Evolutionary conservation across 2,329 filamentous ascomycete species (phyloP), one percentile per base, ranked within the genome.

Genomic region (Colletotrichum sojae): DNA sequence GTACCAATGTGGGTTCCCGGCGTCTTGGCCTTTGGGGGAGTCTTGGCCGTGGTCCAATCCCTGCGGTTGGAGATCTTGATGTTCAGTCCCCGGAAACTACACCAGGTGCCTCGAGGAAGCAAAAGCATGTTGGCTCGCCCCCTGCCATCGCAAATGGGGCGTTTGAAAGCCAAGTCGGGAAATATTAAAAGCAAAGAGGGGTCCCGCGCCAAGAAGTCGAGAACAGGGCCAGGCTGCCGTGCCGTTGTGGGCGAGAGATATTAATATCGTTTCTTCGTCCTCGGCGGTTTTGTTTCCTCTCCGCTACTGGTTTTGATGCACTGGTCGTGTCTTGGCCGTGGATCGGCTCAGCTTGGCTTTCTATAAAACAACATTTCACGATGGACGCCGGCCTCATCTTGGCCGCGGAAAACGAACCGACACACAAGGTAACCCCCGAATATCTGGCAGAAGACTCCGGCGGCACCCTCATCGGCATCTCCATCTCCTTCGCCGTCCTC

Each of bases 381-480:
- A 69, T 69, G 67, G 16, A 31, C 51, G 18, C 13, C 6, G 62
- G 43, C 36, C 55, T 69, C 18, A 9, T 56, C 43, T 15, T 53
- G 18, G 51, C 51, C 25, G 56, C 67, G 3, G 25, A 61, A 31
- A 20, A 43, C 63, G 62, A 52, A 10, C 15, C n/a, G 2, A n/a
- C 51, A 20, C 36, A 27, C 15, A 22, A 25, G 6, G 16, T 67
- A 31, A 67, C 67, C 22, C 18, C 67, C 3, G 62, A 59, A 36
- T 67, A 69, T 12, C 56, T 69, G 43, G 67, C 63, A 5, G 67
- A 69, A 45, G 62, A 69, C 51, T 64, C 62, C 4, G 63, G 68
- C 10, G 39, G 49, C 62, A 57, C 61, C 5, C 73, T 74, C 5
- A 65, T 74, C 43, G 58, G 48, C 16, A 73, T 76, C 39, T 73